These are phyloP conservation scores for Euphorbia schlechtendalii DNA, from an alignment of 441 rosid genomes.

Conservation along the genomic window DNA sequence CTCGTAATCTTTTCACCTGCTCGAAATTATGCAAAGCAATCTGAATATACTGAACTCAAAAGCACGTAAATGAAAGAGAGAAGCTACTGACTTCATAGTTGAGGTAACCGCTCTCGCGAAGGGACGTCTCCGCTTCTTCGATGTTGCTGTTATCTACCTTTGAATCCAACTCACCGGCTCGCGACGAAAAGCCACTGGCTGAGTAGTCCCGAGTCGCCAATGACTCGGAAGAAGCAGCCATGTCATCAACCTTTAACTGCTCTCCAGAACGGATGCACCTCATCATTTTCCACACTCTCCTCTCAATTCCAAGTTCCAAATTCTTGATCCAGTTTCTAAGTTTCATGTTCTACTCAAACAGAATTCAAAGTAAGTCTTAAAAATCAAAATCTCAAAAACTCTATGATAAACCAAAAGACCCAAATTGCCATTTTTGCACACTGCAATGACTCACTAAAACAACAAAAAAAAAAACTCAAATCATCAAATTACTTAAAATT, in stretches of 20 bases:
- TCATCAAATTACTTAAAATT: too few relatives aligned
- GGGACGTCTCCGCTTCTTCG: slow-evolving; percentile 74
- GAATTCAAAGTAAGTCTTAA: slow-evolving; percentile 13
- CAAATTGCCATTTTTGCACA: too few relatives aligned
- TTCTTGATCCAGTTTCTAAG: slow-evolving; percentile 39
- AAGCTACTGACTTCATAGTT: slow-evolving; percentile 53
- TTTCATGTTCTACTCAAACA: slow-evolving; percentile 31
- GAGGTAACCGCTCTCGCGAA: slow-evolving; percentile 67
- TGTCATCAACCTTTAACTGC: slow-evolving; percentile 42
- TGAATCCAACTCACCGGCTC: slow-evolving; percentile 44
- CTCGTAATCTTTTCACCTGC: background rate
- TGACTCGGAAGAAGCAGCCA: slow-evolving; percentile 56
- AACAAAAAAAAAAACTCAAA: too few relatives aligned
- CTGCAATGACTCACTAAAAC: too few relatives aligned
- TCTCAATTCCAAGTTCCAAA: slow-evolving; percentile 27
- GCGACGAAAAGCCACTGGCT: slow-evolving; percentile 63
- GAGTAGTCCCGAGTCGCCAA: slow-evolving; percentile 69
- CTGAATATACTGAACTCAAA: background rate
- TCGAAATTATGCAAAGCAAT: background rate
- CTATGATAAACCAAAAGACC: too few relatives aligned
- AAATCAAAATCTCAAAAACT: slow-evolving; percentile 23
- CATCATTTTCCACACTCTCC: slow-evolving; percentile 51
- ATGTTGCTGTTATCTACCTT: slow-evolving; percentile 63
- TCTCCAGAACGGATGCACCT: slow-evolving; percentile 61
- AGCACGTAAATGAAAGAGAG: background rate